These are phyloP conservation scores for Tympanopsis confertula DNA, from an alignment of 2,329 filamentous ascomycete genomes.

Conservation along the genomic window DNA sequence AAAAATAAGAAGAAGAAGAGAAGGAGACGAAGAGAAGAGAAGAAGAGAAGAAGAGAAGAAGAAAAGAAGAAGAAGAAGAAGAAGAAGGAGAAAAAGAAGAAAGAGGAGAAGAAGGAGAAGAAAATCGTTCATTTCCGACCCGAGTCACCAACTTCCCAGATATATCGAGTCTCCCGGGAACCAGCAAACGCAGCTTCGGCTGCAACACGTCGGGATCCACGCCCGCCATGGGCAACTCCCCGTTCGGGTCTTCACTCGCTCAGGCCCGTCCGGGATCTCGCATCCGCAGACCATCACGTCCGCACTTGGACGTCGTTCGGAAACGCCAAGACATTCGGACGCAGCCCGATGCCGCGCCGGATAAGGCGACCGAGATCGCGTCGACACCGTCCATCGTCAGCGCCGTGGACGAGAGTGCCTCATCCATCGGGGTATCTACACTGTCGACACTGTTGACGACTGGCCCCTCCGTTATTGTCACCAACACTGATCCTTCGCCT, in stretches of 20 bases:
- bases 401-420: not conserved
- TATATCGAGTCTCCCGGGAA: not conserved
- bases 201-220: slow-evolving; percentile 14
- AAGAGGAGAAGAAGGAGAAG: too few relatives aligned
- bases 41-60: too few relatives aligned
- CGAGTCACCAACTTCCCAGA: not conserved
- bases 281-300: too few relatives aligned
- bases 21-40: too few relatives aligned
- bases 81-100: too few relatives aligned
- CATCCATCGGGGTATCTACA: not conserved
- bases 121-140: too few relatives aligned
- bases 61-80: too few relatives aligned
- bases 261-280: slow-evolving; percentile 24
- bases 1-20: too few relatives aligned
- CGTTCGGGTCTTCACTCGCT: slow-evolving; percentile 34
- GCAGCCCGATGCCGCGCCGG: not conserved
- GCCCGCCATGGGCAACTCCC: slow-evolving; percentile 31
- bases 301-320: too few relatives aligned
- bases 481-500: not conserved
- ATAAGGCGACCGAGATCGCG: not conserved
- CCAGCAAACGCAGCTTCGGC: not conserved
- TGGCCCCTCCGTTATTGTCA: not conserved
- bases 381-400: not conserved
- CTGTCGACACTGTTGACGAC: not conserved
- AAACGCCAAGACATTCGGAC: too few relatives aligned